These are phyloP conservation scores for Candida bentonensis DNA, from an alignment of 805 yeast species.

Conservation along the genomic window DNA sequence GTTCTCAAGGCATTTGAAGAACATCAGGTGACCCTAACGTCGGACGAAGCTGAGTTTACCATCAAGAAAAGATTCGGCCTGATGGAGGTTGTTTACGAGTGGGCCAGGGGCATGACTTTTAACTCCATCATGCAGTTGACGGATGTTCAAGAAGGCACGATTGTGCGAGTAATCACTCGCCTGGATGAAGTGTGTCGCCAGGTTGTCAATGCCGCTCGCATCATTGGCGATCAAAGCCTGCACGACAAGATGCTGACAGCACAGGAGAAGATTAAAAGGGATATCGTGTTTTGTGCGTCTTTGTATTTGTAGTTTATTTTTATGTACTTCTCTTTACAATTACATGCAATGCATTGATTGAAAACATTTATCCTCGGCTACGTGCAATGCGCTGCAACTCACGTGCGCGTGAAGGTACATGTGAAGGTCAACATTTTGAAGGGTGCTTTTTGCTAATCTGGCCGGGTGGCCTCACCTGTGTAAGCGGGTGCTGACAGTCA, in stretches of 20 bases:
- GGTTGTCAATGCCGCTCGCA: conserved; percentile 84
- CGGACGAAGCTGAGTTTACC: conserved; percentile 74
- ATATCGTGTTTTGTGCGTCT: conserved; percentile 94
- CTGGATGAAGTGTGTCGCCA: conserved; percentile 91
- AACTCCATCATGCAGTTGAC: conserved; percentile 82
- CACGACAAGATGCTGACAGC: conserved; percentile 84
- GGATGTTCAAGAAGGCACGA: conserved; percentile 88
- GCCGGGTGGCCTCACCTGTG: too few relatives aligned
- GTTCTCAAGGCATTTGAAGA: conserved; percentile 47
- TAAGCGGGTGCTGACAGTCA: too few relatives aligned
- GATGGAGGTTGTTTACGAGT: conserved; percentile 89
- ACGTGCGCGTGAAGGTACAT: too few relatives aligned
- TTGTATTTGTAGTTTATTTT: conserved; percentile 65
- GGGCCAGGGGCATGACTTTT: conserved; percentile 93
- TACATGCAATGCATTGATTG: too few relatives aligned
- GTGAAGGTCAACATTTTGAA: too few relatives aligned
- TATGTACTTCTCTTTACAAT: too few relatives aligned
- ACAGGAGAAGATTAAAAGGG: conserved; percentile 90
- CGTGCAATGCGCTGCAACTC: too few relatives aligned
- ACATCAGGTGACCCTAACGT: conserved; percentile 60
- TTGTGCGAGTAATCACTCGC: conserved; percentile 88
- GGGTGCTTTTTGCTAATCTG: too few relatives aligned
- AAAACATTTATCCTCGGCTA: too few relatives aligned
- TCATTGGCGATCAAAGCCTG: conserved; percentile 84
- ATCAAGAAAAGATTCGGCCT: conserved; percentile 79